These are phyloP conservation scores for Rostrohypoxylon terebratum DNA, from an alignment of 495 filamentous ascomycete genomes.

Conservation along the genomic window DNA sequence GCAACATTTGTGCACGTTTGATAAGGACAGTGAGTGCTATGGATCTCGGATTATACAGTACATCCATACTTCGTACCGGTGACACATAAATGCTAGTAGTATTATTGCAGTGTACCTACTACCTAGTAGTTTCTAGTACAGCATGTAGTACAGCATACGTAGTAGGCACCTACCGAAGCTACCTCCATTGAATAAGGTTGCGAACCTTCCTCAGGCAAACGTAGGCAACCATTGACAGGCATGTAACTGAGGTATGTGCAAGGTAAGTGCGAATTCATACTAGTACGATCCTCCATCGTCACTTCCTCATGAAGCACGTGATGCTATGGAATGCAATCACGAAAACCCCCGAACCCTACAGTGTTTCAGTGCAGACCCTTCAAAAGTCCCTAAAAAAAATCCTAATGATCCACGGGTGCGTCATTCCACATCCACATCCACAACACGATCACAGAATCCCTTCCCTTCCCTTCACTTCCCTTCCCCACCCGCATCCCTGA, in stretches of 20 bases:
- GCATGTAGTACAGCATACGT: no score
- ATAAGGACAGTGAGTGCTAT: neutral
- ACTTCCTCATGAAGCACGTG: neutral
- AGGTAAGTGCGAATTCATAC: no score
- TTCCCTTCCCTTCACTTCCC: neutral
- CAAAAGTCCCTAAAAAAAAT: neutral
- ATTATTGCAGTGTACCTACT: no score
- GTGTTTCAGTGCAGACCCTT: no score
- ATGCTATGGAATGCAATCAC: neutral
- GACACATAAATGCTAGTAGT: no score
- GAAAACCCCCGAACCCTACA: neutral
- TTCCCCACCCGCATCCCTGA: conserved; percentile 20
- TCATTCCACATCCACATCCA: no score
- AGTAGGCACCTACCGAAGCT: neutral
- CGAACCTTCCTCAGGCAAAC: no score
- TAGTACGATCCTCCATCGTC: neutral
- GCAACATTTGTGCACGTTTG: neutral
- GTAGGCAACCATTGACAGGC: no score
- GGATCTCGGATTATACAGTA: no score
- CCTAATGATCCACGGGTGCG: neutral
- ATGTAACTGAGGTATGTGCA: neutral
- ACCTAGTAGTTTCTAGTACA: neutral
- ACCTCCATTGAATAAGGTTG: neutral
- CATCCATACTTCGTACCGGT: no score
- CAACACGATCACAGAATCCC: no score